Percentiles rank a stretch among this genome's conserved stretches.
These are phyloP conservation scores for Penicillium flavigenum DNA, from an alignment of 495 filamentous ascomycete species.

Conservation along the genomic window DNA sequence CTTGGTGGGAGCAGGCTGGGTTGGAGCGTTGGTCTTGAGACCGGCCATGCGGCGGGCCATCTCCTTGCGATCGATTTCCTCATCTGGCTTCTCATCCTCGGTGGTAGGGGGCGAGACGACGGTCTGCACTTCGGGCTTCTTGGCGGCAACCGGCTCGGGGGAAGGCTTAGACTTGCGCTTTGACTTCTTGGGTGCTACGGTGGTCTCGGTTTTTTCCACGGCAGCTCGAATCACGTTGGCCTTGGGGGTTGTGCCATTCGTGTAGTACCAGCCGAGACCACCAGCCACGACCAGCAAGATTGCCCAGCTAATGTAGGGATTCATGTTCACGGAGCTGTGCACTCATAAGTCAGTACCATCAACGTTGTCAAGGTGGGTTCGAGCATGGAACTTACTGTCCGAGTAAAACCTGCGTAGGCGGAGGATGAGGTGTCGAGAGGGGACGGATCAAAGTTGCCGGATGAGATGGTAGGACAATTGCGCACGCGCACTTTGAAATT, in stretches of 20 bases:
- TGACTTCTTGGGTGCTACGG: conserved; percentile 40
- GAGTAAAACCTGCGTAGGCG: conserved; percentile 5
- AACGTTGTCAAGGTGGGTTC: background rate
- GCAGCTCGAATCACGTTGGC: conserved; percentile 33
- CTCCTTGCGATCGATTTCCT: conserved; percentile 65
- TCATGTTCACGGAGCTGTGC: conserved; percentile 40
- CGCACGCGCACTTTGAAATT: conserved; percentile 17
- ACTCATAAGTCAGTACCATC: conserved; percentile 18
- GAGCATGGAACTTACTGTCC: conserved; percentile 16
- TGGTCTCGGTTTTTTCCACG: conserved; percentile 39
- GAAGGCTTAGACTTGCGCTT: conserved; percentile 42
- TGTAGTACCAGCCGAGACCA: conserved; percentile 50
- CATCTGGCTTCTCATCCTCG: conserved; percentile 51
- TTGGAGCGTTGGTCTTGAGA: conserved; percentile 59
- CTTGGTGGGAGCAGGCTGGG: conserved; percentile 43
- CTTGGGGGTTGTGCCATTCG: conserved; percentile 40
- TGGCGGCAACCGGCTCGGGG: conserved; percentile 30
- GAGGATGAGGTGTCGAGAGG: conserved; percentile 2
- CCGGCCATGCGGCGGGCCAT: conserved; percentile 69
- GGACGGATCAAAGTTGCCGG: conserved; percentile 6
- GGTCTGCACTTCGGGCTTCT: conserved; percentile 38
- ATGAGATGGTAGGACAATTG: conserved; percentile 16
- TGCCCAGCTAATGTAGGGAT: conserved; percentile 56
- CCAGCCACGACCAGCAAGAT: conserved; percentile 54
- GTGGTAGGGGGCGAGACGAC: conserved; percentile 39